phyloP scores from a whole-genome alignment of 768 basidiomycete genomes.

The Tylopilus felleus region DNA sequence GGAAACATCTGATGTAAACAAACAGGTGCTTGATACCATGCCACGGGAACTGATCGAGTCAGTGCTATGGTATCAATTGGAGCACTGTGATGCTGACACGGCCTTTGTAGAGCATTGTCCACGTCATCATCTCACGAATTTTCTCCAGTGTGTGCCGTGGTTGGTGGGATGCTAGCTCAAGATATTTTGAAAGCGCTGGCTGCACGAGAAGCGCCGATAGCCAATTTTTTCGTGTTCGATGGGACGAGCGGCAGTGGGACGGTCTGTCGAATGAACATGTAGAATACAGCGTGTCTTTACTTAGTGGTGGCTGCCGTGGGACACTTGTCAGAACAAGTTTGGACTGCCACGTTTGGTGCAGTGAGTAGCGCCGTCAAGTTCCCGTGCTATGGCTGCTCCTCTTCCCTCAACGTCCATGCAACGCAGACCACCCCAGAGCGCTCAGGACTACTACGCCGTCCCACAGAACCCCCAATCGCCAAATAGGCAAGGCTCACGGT shows the following conservation, averaged over 20 bases:
- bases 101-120: slow-evolving; percentile 54
- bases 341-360: slow-evolving; percentile 23
- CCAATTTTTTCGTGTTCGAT: slow-evolving; percentile 90
- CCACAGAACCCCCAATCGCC: slow-evolving; percentile 56
- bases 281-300: too few relatives aligned
- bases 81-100: slow-evolving; percentile 6
- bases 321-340: slow-evolving; percentile 18
- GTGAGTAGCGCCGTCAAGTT: slow-evolving; percentile 4
- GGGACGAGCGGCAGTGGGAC: slow-evolving; percentile 75
- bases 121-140: slow-evolving; percentile 79
- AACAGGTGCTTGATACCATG: slow-evolving; percentile 54
- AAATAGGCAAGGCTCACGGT: slow-evolving; percentile 28
- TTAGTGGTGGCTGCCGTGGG: slow-evolving; percentile 10
- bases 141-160: slow-evolving; percentile 89
- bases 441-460: slow-evolving; percentile 62
- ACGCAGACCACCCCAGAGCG: slow-evolving; percentile 42
- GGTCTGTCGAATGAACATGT: slow-evolving; percentile 54
- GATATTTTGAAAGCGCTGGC: slow-evolving; percentile 91
- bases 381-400: slow-evolving; percentile 8
- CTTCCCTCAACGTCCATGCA: slow-evolving; percentile 31
- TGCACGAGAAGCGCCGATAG: slow-evolving; percentile 87
- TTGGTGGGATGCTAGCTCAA: slow-evolving; percentile 93
- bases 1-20: slow-evolving; percentile 63
- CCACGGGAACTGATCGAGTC: slow-evolving; percentile 66
- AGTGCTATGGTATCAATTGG: neutral